Base-by-base conservation (phyloP, 352 stramenopile genomes). In the Pythium rhizo-oryzae region DNA sequence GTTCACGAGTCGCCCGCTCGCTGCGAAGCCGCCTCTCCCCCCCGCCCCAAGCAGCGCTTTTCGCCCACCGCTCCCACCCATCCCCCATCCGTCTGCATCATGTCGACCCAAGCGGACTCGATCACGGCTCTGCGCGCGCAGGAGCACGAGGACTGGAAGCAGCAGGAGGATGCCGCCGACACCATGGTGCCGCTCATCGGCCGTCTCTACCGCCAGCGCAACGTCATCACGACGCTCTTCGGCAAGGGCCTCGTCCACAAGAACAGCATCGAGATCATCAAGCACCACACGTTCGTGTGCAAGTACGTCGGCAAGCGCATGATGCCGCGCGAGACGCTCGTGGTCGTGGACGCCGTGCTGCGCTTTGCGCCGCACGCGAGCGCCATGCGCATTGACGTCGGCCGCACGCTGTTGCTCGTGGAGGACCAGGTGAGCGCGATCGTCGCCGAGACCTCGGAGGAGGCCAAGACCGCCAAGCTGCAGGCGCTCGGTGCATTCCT, bases 241-340 rank as follows among this genome's bases (percentile, higher is more conserved):
- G 84, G 81, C 81, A 93, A 93, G 64, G 84, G 84, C 0, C 81
- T 92, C 63, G 85, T 93, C 46, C 87, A 94, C 78, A 92, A 93
- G 70, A 92, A 91, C 77, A 89, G 80, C 69, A 89, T 93, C 53
- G 87, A 96, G 33, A 72, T 93, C 73, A 91, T 94, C 62, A 89
- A 90, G 70, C 73, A 86, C 54, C 87, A 96, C 77, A 84, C 80
- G 62, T 96, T 84, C 57, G 87, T 93, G 21, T 92, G 84, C 78
- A 91, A 93, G 77, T 92, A 96, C 73, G 81, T 94, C 59, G 85
- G 86, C 67, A 90, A 91, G 72, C 62, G 71, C 61, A 90, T 96
- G 76, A 75, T 80, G 28, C 79, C 86, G n/a, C 79, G 70, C 25
- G 86, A 93, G 68, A 92, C 87, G 67, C 74, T 92, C 62, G 74